These are phyloP conservation scores for Phlebopus sp. DNA, from an alignment of 1,284 basidiomycete species.

Conservation along the genomic window DNA sequence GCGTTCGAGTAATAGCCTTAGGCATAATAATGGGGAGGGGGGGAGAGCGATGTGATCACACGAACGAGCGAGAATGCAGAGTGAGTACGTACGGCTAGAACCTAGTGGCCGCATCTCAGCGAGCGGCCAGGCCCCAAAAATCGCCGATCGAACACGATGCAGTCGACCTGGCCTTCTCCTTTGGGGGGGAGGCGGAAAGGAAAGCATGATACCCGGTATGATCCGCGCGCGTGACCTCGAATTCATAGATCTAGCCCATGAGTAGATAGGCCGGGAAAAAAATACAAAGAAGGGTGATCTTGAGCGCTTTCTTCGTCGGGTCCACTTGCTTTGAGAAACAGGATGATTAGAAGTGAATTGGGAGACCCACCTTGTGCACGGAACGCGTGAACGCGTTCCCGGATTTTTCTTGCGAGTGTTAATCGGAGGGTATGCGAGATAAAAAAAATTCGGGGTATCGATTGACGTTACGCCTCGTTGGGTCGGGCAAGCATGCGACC, in stretches of 20 bases:
- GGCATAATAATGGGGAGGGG: too few species aligned
- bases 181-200: slow-evolving; percentile 2
- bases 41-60: too few species aligned
- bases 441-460: too few species aligned
- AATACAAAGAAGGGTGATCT: slow-evolving; percentile 11
- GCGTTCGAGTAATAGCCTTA: too few species aligned
- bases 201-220: slow-evolving; percentile 23
- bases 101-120: neutral
- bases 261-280: slow-evolving; percentile 25
- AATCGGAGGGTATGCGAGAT: slow-evolving; percentile 3
- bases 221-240: slow-evolving; percentile 23
- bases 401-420: slow-evolving; percentile 17
- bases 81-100: too few species aligned
- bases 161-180: too few species aligned
- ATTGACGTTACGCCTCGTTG: too few species aligned
- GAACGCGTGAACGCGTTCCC: neutral
- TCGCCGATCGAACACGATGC: slow-evolving; percentile 16
- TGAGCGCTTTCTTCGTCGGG: slow-evolving; percentile 16
- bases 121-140: neutral
- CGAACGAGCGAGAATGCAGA: too few species aligned
- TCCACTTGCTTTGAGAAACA: slow-evolving; percentile 16
- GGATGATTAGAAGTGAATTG: slow-evolving; percentile 13
- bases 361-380: slow-evolving; percentile 15
- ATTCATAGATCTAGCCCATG: slow-evolving; percentile 11
- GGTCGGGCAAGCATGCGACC: slow-evolving; percentile 12